These are phyloP conservation scores for Arxiozyma heterogenica DNA, from an alignment of 1,139 yeast species.

Conservation along the genomic window DNA sequence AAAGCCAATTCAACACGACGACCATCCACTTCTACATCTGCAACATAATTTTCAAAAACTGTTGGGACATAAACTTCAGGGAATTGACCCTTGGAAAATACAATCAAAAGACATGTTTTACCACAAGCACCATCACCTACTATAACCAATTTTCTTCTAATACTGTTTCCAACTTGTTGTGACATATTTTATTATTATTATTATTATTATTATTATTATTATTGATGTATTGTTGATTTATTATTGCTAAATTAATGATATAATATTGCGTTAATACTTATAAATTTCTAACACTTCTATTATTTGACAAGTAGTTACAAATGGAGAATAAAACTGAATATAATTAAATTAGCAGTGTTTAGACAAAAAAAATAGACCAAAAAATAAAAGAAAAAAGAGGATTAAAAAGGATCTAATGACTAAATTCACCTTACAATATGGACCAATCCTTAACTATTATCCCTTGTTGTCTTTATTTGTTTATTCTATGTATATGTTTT, in stretches of 20 bases:
- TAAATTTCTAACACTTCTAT: background rate
- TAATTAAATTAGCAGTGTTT: background rate
- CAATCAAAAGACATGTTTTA: slow-evolving; percentile 72
- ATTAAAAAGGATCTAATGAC: background rate
- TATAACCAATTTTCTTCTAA: slow-evolving; percentile 14
- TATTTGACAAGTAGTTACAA: background rate
- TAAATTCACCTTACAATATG: no score
- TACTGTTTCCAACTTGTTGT: slow-evolving; percentile 12
- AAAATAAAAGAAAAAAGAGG: background rate
- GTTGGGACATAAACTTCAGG: slow-evolving; percentile 94
- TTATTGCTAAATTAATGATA: no score
- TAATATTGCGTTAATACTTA: background rate
- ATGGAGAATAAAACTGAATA: background rate
- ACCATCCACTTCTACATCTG: slow-evolving; percentile 88
- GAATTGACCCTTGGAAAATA: slow-evolving; percentile 86
- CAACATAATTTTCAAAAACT: slow-evolving; percentile 87
- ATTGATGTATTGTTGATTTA: no score
- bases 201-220: background rate
- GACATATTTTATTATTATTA: slow-evolving; percentile 6
- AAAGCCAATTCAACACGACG: slow-evolving; percentile 86
- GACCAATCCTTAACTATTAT: no score
- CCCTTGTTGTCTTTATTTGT: background rate
- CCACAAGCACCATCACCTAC: slow-evolving; percentile 47
- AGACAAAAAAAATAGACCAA: background rate
- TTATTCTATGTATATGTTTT: background rate